These are phyloP conservation scores for Solanum paucissectum DNA, from an alignment of 257 asterid species.

Conservation along the genomic window DNA sequence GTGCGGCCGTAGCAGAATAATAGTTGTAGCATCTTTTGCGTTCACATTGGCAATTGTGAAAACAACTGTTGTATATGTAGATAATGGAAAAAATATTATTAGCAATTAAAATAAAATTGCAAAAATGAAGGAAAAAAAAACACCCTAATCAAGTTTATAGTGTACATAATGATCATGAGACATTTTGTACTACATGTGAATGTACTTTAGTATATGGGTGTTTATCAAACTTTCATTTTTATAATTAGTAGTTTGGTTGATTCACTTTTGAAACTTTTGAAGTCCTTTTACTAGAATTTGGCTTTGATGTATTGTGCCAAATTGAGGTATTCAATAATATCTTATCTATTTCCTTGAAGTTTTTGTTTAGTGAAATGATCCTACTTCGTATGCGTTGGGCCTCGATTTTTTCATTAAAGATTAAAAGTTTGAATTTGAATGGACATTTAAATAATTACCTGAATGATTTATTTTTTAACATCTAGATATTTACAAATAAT, in stretches of 20 bases:
- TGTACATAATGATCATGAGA: neutral
- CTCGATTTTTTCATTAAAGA: too few species aligned
- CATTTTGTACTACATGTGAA: neutral
- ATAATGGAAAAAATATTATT: neutral
- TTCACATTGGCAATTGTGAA: neutral
- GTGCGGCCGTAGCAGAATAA: constrained; percentile 17
- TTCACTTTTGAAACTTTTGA: neutral
- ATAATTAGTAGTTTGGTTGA: neutral
- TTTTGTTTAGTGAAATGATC: neutral
- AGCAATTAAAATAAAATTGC: neutral
- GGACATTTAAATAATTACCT: too few species aligned
- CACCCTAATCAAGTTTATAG: neutral
- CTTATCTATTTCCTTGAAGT: neutral
- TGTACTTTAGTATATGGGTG: neutral
- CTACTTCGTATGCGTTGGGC: too few species aligned
- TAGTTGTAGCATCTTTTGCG: neutral
- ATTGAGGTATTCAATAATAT: neutral
- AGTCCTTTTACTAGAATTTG: neutral
- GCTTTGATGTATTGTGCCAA: neutral
- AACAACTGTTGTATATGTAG: neutral
- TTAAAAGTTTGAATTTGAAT: too few species aligned
- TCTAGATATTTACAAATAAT: too few species aligned
- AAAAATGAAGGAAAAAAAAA: neutral
- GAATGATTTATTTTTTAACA: too few species aligned
- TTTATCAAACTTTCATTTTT: neutral